phyloP scores from a whole-genome alignment of 2,329 filamentous ascomycete species.

The Alternaria brassicicola region DNA sequence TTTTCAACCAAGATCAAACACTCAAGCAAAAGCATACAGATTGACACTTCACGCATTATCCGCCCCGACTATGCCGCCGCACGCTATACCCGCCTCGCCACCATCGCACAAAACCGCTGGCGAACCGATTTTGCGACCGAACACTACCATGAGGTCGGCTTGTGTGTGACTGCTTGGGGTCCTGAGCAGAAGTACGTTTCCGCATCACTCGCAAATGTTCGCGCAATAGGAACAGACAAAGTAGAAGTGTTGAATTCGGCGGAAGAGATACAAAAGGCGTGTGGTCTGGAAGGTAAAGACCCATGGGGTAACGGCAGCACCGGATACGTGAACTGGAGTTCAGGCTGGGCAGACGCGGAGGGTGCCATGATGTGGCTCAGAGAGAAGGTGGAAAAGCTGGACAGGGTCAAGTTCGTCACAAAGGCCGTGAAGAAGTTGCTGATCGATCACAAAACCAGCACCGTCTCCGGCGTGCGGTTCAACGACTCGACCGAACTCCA shows the following conservation, averaged over 20 bases:
- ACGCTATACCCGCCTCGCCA: conserved; percentile 76
- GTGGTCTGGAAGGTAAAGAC: conserved; percentile 51
- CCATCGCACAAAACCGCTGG: conserved; percentile 72
- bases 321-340: conserved; percentile 75
- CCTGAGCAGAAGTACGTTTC: conserved; percentile 51
- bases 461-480: conserved; percentile 66
- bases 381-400: conserved; percentile 59
- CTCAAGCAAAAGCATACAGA: conserved; percentile 30
- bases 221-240: conserved; percentile 45
- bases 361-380: conserved; percentile 70
- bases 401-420: conserved; percentile 58
- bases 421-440: conserved; percentile 56
- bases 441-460: conserved; percentile 44
- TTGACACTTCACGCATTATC: conserved; percentile 67
- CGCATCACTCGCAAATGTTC: conserved; percentile 45
- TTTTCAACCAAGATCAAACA: neutral
- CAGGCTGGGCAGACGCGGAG: conserved; percentile 82
- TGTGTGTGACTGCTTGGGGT: conserved; percentile 67
- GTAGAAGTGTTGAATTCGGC: conserved; percentile 48
- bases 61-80: conserved; percentile 81
- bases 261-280: conserved; percentile 49
- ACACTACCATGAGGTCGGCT: conserved; percentile 72
- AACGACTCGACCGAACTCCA: conserved; percentile 56
- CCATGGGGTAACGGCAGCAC: conserved; percentile 57
- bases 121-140: conserved; percentile 67